These are phyloP conservation scores for Fistulifera pelliculosa DNA, from an alignment of 108 stramenopile species.

Conservation along the genomic window DNA sequence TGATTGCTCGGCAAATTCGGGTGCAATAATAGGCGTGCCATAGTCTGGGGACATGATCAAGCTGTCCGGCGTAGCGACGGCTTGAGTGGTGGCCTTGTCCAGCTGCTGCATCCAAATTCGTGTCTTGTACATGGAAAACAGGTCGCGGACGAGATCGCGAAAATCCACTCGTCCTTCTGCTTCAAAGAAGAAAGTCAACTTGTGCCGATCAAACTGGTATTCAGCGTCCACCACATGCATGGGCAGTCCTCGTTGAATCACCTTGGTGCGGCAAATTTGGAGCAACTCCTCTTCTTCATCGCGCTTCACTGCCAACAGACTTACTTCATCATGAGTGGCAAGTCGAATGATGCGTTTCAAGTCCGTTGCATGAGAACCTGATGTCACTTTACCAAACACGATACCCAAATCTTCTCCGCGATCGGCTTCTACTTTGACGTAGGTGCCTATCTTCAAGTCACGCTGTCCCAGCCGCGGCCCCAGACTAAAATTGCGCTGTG, in stretches of 20 bases:
- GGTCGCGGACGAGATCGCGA: conserved; percentile 93
- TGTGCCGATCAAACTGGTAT: conserved; percentile 96
- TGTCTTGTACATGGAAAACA: conserved; percentile 97
- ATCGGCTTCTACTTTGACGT: conserved; percentile 97
- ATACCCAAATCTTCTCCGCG: conserved; percentile 95
- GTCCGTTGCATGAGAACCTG: conserved; percentile 34
- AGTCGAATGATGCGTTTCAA: conserved; percentile 77
- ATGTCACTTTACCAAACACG: conserved; percentile 60
- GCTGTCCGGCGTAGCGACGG: conserved; percentile 17
- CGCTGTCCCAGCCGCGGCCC: conserved; percentile 47
- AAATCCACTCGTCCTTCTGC: conserved; percentile 94
- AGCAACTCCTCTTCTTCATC: conserved; percentile 89
- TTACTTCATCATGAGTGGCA: conserved; percentile 85
- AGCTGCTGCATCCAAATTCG: conserved; percentile 98
- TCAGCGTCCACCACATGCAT: conserved; percentile 96
- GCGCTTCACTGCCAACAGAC: conserved; percentile 67
- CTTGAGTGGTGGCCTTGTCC: conserved; percentile 43
- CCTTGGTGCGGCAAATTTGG: conserved; percentile 88
- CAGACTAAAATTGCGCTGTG: conserved; percentile 75
- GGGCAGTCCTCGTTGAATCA: conserved; percentile 73
- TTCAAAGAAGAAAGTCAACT: conserved; percentile 96
- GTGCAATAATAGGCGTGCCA: conserved; percentile 43
- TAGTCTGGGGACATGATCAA: conserved; percentile 22
- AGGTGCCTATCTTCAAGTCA: conserved; percentile 82
- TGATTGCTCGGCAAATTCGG: conserved; percentile 22